These are phyloP conservation scores for Rubus parviflorus DNA, from an alignment of 306 rosid species.

Conservation along the genomic window DNA sequence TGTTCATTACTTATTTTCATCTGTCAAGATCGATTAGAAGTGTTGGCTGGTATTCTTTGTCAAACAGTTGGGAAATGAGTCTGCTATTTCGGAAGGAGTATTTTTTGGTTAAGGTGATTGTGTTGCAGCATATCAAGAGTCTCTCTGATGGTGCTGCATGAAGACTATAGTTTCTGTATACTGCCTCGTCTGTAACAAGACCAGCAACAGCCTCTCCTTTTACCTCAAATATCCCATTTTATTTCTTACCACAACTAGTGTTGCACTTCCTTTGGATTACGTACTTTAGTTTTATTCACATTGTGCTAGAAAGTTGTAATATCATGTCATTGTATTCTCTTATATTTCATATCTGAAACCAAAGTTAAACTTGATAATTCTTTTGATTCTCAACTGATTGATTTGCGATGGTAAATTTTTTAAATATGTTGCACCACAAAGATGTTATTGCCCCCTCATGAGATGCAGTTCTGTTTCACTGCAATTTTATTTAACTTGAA, in stretches of 20 bases:
- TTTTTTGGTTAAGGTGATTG: constrained; percentile 34
- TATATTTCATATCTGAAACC: constrained; percentile 26
- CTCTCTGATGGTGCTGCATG: constrained; percentile 27
- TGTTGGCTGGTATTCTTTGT: constrained; percentile 26
- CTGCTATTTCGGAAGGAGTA: constrained; percentile 28
- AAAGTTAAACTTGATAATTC: constrained; percentile 31
- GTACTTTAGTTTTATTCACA: constrained; percentile 31
- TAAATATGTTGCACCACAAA: background rate
- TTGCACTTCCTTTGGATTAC: constrained; percentile 27
- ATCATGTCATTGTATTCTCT: constrained; percentile 26
- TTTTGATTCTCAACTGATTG: background rate
- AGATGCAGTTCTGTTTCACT: background rate
- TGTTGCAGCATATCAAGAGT: constrained; percentile 35
- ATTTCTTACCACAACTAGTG: constrained; percentile 27
- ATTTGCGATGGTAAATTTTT: constrained; percentile 10
- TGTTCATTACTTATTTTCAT: constrained; percentile 90
- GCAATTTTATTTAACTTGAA: background rate
- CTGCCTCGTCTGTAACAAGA: constrained; percentile 33
- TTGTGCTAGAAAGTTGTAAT: constrained; percentile 47
- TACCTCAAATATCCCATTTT: constrained; percentile 13
- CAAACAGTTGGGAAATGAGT: constrained; percentile 36
- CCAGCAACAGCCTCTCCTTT: constrained; percentile 37
- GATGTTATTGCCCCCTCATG: background rate
- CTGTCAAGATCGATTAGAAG: constrained; percentile 83
- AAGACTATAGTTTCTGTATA: constrained; percentile 20